Evolutionary conservation across 352 stramenopile genomes (phyloP), one percentile per base, ranked within the genome.

Genomic region (Pythium insidiosum): DNA sequence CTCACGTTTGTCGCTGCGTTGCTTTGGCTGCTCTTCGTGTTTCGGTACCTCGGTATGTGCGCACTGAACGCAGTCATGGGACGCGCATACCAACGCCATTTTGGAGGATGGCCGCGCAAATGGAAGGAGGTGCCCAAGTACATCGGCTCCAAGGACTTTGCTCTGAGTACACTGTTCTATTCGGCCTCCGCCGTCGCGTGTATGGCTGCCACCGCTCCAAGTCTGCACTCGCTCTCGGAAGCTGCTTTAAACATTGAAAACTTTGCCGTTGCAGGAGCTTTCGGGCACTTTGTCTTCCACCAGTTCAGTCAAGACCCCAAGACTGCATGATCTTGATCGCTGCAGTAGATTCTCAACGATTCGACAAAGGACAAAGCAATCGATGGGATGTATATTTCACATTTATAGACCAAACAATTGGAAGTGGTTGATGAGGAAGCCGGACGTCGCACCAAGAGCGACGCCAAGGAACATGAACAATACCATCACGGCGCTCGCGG

Each of bases 81-180:
- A 7, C 59, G 63, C 6, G 67, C 59, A 13, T 84, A 84, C 21
- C 74, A 84, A 35, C 23, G 55, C 5, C 67, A 77, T 31, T 73
- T 84, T 36, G 64, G 58, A 1, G 55, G 59, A 11, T 78, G 55
- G 59, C 69, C 73, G 0, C 38, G 44, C 20, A 54, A 54, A 21
- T 84, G 74, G 74, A 65, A 61, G 3, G 62, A 63, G 3, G 35
- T 87, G 15, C 74, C 74, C 16, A 48, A 39, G 19, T 87, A 80
- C 29, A 30, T 87, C 15, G 72, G 74, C 30, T 84, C 71, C 33
- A 83, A 83, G 52, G 56, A 80, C 28, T 66, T 84, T 33, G 58
- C 76, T 18, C 31, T 84, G 36, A 56, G 48, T 31, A 87, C 74
- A 6, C 49, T 87, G 4, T 87, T 81, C 60, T 75, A 63, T 25